Conservation (phyloP, 2,329 filamentous ascomycete genomes). For the Phyllosticta ampelicida region DNA sequence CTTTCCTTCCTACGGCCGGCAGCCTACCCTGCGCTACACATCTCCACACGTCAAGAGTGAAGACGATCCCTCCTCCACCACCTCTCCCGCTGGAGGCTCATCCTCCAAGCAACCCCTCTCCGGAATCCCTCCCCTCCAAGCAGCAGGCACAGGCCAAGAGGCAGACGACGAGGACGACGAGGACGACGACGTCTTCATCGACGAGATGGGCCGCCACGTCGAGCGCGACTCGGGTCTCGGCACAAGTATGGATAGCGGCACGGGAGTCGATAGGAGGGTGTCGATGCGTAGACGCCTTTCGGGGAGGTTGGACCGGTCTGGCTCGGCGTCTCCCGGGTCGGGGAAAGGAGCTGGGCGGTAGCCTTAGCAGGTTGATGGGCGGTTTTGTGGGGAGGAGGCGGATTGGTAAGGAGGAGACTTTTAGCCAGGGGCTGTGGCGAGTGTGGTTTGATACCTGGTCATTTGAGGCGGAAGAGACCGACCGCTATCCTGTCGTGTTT, state of each 20-base stretch:
- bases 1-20: constrained; percentile 38
- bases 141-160: background rate
- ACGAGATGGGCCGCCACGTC: constrained; percentile 16
- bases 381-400: too few relatives aligned
- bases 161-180: constrained; percentile 31
- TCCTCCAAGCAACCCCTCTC: background rate
- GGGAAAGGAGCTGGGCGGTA: too few relatives aligned
- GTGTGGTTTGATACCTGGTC: too few relatives aligned
- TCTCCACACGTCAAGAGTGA: constrained; percentile 21
- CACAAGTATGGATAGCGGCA: constrained; percentile 34
- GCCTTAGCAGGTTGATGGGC: too few relatives aligned
- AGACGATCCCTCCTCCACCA: constrained; percentile 17
- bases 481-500: too few relatives aligned
- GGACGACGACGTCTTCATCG: constrained; percentile 33
- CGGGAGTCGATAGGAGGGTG: constrained; percentile 14
- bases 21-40: constrained; percentile 31
- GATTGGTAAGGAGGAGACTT: too few relatives aligned
- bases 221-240: constrained; percentile 37
- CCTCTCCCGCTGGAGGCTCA: background rate
- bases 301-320: background rate
- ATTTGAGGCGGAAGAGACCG: too few relatives aligned
- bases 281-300: constrained; percentile 15
- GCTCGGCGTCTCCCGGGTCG: too few relatives aligned
- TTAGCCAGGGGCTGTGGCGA: too few relatives aligned
- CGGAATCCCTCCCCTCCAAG: background rate